A percentile compares a stretch with the other conserved stretches of the same genome.
phyloP scores from a whole-genome alignment of 345 rosid species.

The Brassica carinata region DNA sequence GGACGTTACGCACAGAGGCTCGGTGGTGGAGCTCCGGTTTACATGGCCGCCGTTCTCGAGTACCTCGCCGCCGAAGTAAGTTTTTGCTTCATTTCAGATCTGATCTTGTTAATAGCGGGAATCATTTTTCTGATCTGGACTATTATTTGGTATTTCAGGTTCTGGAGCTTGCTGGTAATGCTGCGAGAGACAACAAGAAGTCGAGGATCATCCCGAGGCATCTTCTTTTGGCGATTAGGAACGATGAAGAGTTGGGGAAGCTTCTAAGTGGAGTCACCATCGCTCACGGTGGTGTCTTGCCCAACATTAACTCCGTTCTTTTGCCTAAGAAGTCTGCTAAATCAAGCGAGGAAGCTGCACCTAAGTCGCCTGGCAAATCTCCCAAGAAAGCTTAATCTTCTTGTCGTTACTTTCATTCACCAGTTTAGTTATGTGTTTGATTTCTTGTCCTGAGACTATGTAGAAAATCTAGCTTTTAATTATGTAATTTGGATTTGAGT shows the following conservation, averaged over 20 bases:
- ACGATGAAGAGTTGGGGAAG: conserved; percentile 76
- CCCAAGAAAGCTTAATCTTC: conserved; percentile 27
- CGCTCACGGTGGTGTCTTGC: conserved; percentile 80
- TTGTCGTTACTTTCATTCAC: not conserved
- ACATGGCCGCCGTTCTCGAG: conserved; percentile 85
- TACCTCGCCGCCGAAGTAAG: conserved; percentile 83
- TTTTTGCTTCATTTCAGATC: not conserved
- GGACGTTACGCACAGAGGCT: conserved; percentile 75
- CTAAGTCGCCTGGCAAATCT: conserved; percentile 62
- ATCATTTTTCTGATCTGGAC: not conserved
- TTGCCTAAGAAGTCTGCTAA: conserved; percentile 68
- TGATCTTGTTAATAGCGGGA: not conserved
- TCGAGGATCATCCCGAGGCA: conserved; percentile 75
- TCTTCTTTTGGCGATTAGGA: conserved; percentile 69
- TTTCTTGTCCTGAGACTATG: not conserved
- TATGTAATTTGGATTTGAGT: conserved; percentile 7
- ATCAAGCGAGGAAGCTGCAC: conserved; percentile 48
- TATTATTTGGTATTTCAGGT: conserved; percentile 42
- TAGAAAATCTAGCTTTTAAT: not conserved
- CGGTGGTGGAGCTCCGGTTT: conserved; percentile 85
- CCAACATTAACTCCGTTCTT: conserved; percentile 71
- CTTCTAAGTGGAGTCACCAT: conserved; percentile 73
- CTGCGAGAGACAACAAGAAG: conserved; percentile 83
- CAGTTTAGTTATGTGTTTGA: conserved; percentile 1
- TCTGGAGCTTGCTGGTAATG: conserved; percentile 77